Evolutionary conservation across 2,329 filamentous ascomycete species (phyloP).

Genomic region (Phyllosticta capitalensis): DNA sequence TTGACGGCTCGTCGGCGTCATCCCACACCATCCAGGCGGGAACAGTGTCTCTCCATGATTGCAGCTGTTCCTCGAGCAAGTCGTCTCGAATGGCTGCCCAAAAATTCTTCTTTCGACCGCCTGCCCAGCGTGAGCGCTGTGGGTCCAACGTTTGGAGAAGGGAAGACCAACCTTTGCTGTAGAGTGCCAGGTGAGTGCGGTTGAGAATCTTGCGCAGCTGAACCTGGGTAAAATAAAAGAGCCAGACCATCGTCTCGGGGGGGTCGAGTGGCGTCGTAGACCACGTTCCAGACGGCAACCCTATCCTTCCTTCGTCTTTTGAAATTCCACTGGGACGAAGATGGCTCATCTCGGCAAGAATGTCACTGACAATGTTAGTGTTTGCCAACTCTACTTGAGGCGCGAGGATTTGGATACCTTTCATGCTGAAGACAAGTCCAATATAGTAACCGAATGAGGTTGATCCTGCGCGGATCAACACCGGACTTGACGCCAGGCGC

Average conservation of each 20-base stretch:
- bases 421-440: conserved; percentile 94
- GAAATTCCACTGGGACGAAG: conserved; percentile 53
- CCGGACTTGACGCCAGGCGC: conserved; percentile 1
- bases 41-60: conserved; percentile 41
- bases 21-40: conserved; percentile 49
- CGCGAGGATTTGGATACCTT: conserved; percentile 43
- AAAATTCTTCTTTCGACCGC: conserved; percentile 21
- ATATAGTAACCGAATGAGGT: conserved; percentile 55
- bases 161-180: conserved; percentile 32
- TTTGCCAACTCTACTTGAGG: no score
- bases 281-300: conserved; percentile 53
- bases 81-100: conserved; percentile 24
- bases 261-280: conserved; percentile 13
- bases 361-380: conserved; percentile 53
- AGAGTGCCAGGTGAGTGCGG: conserved; percentile 45
- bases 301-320: conserved; percentile 50
- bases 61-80: conserved; percentile 34
- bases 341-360: conserved; percentile 70
- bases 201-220: conserved; percentile 50
- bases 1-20: conserved; percentile 60
- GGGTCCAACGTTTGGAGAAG: conserved; percentile 23
- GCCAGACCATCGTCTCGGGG: conserved; percentile 37
- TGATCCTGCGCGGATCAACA: conserved; percentile 16
- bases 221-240: conserved; percentile 53
- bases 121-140: background rate